Base-by-base conservation (phyloP, 768 basidiomycete species). In the Dictyophora rubrovolvata region DNA sequence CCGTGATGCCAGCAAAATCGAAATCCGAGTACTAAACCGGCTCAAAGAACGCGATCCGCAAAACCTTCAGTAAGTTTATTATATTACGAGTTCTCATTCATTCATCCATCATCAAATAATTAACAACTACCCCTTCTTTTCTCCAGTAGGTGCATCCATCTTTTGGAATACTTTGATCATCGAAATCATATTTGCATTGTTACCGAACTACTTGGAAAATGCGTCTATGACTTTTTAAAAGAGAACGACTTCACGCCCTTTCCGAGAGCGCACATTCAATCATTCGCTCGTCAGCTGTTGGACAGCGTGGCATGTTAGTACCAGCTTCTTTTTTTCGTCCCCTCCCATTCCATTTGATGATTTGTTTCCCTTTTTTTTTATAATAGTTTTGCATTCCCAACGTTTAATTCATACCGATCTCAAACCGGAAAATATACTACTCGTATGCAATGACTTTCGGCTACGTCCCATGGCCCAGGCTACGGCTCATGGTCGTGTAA, bases 181-280 rank as follows among this genome's bases (percentile, higher is more conserved):
- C 83, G 90, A 65, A 96, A 96, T 74, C 96, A 99, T 71, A 93
- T 97, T 65, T 99, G 96, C 70, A 75, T 99, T 18, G 96, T 98
- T 53, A 94, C 93, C 4, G 93, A 96, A 68, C 79, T 99, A 21
- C 78, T 98, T 54, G 93, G 93, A 62, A 90, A 92, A 86, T 97
- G 94, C 72, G 89, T 99, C 17, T 99, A 97, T 69, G 96, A 99
- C 70, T 99, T 98, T 71, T 78, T 99, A 66, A 98, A 97, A 78
- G 93, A 95, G 70, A 99, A 99, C 72, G 84, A 87, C 58, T 99
- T 97, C 73, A 84, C 88, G 36, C 92, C 96, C 6, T 99, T 99
- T 71, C 94, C 96, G 59, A 89, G 93, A 61, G 81, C 84, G 60
- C 96, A 99, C 70, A 98, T 99, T 53, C 95, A 97, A 75, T 84